Conservation (phyloP, 176 grass and related monocot genomes). For the Oryza glaberrima region DNA sequence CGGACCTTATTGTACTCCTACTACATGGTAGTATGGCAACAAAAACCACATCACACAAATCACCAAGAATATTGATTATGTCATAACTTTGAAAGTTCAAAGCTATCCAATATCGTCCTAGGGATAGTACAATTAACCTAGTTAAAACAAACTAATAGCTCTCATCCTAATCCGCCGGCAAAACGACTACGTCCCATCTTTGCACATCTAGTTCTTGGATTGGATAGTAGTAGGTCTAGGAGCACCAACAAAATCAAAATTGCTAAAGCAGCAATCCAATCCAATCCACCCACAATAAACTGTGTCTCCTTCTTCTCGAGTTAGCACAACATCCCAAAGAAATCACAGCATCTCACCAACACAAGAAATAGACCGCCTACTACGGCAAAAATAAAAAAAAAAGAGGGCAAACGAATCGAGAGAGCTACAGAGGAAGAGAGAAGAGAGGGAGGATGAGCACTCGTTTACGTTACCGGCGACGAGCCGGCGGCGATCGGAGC, state of each 20-base stretch:
- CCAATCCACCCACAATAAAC: neutral
- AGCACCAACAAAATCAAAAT: neutral
- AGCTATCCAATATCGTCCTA: neutral
- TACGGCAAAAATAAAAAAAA: neutral
- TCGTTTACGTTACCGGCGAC: slow-evolving; percentile 25
- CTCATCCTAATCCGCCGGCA: neutral
- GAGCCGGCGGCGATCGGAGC: slow-evolving; percentile 8
- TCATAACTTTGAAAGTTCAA: neutral
- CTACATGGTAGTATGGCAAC: neutral
- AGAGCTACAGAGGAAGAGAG: neutral
- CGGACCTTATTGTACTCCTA: neutral
- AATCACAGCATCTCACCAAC: neutral
- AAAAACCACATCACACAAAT: neutral
- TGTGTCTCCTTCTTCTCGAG: neutral
- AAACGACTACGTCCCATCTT: neutral
- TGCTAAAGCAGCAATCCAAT: neutral
- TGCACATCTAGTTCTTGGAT: neutral
- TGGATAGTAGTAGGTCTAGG: neutral
- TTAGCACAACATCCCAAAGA: neutral
- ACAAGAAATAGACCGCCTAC: neutral
- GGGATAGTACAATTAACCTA: neutral
- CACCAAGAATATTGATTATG: neutral
- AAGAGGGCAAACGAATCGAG: neutral
- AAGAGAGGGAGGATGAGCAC: neutral
- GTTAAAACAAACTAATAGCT: too few species aligned